Evolutionary conservation across 78 protist species (phyloP).

Genomic region (Chrysochromulina tobinii): DNA sequence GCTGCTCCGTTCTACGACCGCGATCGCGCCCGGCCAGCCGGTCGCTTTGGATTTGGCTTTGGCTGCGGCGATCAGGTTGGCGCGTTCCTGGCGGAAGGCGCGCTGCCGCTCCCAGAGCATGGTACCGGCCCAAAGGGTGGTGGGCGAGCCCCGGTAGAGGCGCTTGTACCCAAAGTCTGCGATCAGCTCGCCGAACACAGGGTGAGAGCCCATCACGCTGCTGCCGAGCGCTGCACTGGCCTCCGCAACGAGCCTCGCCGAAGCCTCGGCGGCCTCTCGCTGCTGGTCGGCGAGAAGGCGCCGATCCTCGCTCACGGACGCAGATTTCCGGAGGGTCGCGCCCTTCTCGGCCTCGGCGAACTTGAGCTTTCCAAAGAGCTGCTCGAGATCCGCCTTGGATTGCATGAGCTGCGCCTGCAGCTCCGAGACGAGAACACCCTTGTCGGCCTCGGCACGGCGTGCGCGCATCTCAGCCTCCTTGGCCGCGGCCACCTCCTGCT

Average conservation of each 20-base stretch:
- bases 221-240: not conserved
- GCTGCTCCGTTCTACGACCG: not conserved
- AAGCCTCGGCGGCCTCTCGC: not conserved
- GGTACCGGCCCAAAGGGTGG: not conserved
- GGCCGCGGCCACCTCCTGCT: too few species aligned
- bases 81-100: slow-evolving; percentile 11
- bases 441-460: too few species aligned
- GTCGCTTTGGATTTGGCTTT: not conserved
- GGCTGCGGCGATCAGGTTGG: slow-evolving; percentile 6
- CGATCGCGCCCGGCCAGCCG: slow-evolving; percentile 21
- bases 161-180: not conserved
- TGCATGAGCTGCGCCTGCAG: not conserved
- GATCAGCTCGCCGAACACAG: slow-evolving; percentile 5
- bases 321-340: not conserved
- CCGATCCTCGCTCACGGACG: not conserved
- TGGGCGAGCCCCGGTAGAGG: not conserved
- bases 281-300: not conserved
- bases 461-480: not conserved
- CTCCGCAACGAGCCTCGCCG: not conserved
- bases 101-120: not conserved
- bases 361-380: not conserved
- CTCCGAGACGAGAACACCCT: too few species aligned
- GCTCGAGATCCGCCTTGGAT: not conserved
- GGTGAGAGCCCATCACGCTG: not conserved
- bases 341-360: not conserved